These are phyloP conservation scores for Alloascoidea hylecoeti DNA, from an alignment of 805 yeast genomes.

Conservation along the genomic window DNA sequence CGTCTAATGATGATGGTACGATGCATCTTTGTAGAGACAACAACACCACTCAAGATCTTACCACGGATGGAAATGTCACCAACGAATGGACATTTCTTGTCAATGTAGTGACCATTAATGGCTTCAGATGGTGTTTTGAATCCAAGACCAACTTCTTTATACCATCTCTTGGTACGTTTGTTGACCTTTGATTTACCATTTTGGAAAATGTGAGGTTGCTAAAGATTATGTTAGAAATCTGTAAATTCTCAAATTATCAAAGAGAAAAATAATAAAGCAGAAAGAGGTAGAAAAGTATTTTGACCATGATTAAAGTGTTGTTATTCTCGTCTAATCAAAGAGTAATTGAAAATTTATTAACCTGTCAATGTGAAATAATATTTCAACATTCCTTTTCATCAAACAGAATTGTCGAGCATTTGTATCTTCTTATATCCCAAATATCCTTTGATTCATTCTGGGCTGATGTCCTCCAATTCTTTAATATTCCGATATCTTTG, in stretches of 20 bases:
- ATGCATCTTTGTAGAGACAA: conserved; percentile 99
- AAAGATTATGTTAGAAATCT: conserved; percentile 20
- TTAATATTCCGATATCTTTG: too few species aligned
- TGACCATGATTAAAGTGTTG: neutral
- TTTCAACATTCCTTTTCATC: too few species aligned
- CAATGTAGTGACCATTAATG: conserved; percentile 97
- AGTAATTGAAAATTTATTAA: too few species aligned
- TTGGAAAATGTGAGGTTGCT: conserved; percentile 99
- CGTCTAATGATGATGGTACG: conserved; percentile 99
- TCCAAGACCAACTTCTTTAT: conserved; percentile 98
- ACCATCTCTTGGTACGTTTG: conserved; percentile 99
- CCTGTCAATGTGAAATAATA: too few species aligned
- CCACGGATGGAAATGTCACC: conserved; percentile 98
- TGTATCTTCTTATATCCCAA: too few species aligned
- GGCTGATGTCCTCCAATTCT: too few species aligned
- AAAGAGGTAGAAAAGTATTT: neutral
- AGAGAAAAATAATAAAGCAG: too few species aligned
- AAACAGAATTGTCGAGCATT: too few species aligned
- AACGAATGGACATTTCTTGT: conserved; percentile 98
- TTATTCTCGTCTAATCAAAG: too few species aligned
- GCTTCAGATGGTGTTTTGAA: conserved; percentile 99
- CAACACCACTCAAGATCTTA: conserved; percentile 98
- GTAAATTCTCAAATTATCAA: neutral
- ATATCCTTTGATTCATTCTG: too few species aligned
- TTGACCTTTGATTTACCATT: conserved; percentile 99